Evolutionary conservation across 805 yeast species (phyloP), one percentile per base, ranked within the genome.

Genomic region (Cyberlindnera mississippiensis): DNA sequence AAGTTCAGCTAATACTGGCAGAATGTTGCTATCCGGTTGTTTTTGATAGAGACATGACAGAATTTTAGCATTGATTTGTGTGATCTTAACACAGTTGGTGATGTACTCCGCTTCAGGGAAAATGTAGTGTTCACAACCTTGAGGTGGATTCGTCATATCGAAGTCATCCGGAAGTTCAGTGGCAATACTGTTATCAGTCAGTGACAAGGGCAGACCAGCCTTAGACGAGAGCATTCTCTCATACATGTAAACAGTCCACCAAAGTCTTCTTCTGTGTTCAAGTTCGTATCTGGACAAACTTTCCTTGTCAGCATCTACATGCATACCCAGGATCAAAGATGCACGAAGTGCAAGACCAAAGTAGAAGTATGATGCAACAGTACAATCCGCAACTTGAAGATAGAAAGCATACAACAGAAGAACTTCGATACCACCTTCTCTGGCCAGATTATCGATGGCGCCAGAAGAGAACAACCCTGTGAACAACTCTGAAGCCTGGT

Each of bases 231-330:
- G 62, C 91, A 85, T 84, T 60, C 91, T 65, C 63, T 89, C 97
- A 52, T 86, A 76, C 61, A 82, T 78, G 62, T 86, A 88, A 26
- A 83, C 79, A 32, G 89, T 82, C 96, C 96, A 89, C 68, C 91
- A 89, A 28, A 87, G 63, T 44, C 90, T 75, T 56, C 95, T 74
- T 38, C 96, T 72, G 60, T 85, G 89, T 50, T 90, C 96, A 50
- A 84, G 80, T 67, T 83, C 91, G 51, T 76, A 75, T 48, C 78
- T 71, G 27, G 80, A 70, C 15, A 85, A 67, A 28, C 71, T 77
- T 48, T 80, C 87, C 51, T 78, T 77, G 45, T 83, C 90, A 7
- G 87, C 81, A 63, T 85, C 93, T 3, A 85, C 93, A 59, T 85
- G 95, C 79, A 83, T 74, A 2, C 95, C 95, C 19, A 84, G 60